Percentiles rank a stretch among this genome's conserved stretches.
phyloP scores from a whole-genome alignment of 306 rosid species.

The Vicia villosa region DNA sequence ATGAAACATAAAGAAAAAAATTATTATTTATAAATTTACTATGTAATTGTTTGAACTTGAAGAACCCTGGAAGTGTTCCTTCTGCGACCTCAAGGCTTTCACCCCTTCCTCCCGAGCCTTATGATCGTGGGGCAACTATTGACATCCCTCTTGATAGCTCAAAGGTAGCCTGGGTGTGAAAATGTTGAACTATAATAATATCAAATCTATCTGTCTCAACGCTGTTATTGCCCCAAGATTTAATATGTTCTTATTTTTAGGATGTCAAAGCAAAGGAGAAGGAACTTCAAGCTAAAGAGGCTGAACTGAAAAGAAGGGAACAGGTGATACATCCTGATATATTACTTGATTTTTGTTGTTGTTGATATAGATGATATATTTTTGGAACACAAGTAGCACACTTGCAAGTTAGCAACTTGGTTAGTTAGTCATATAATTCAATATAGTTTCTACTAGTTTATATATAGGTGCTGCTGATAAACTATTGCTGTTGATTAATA shows the following conservation, averaged over 20 bases:
- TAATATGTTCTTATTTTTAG: constrained; percentile 45
- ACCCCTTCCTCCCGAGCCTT: constrained; percentile 82
- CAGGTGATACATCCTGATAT: constrained; percentile 58
- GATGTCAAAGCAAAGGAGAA: constrained; percentile 74
- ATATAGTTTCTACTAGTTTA: background rate
- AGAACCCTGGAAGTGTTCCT: constrained; percentile 67
- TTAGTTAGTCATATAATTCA: constrained; percentile 17
- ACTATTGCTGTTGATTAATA: constrained; percentile 13
- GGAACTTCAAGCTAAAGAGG: constrained; percentile 84
- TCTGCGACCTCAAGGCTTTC: constrained; percentile 65
- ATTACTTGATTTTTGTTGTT: background rate
- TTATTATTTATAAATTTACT: constrained; percentile 10
- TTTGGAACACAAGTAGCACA: constrained; percentile 12
- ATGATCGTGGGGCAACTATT: constrained; percentile 71
- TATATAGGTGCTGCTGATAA: constrained; percentile 19
- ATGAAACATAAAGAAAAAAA: constrained; percentile 3
- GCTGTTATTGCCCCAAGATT: constrained; percentile 28
- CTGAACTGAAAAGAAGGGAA: constrained; percentile 85
- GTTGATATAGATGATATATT: background rate
- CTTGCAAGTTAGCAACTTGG: constrained; percentile 16
- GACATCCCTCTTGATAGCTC: constrained; percentile 71
- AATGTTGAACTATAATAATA: constrained; percentile 28
- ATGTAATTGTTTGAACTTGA: constrained; percentile 34
- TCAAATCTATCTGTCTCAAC: constrained; percentile 20
- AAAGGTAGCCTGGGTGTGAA: constrained; percentile 49